Percentiles rank a stretch among this genome's conserved stretches.
phyloP scores from a whole-genome alignment of 2,329 filamentous ascomycete species.

The Teratosphaeria epicoccoides region DNA sequence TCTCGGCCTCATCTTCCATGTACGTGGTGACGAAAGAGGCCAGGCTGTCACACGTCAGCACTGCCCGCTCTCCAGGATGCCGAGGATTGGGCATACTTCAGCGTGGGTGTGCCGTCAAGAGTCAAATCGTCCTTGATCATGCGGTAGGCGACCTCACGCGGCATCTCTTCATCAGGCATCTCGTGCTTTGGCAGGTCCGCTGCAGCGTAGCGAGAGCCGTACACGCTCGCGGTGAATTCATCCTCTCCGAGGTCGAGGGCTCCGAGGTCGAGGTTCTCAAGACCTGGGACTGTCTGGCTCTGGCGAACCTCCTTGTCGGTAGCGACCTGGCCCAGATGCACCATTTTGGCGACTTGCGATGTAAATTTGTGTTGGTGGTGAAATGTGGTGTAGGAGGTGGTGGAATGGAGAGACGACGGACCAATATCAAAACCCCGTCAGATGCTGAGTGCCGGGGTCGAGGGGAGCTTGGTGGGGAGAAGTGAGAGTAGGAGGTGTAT shows the following conservation, averaged over 20 bases:
- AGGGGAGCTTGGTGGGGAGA: background rate
- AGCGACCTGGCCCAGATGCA: slow-evolving; percentile 24
- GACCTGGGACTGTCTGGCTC: slow-evolving; percentile 32
- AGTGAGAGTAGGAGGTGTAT: background rate
- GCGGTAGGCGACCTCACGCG: slow-evolving; percentile 81
- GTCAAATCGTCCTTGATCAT: slow-evolving; percentile 94
- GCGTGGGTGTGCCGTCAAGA: slow-evolving; percentile 80
- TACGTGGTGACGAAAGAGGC: slow-evolving; percentile 93
- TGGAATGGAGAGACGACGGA: background rate
- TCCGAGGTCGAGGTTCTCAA: slow-evolving; percentile 39
- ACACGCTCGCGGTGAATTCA: slow-evolving; percentile 67
- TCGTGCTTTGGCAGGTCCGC: slow-evolving; percentile 70
- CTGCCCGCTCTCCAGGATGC: background rate
- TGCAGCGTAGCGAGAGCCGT: slow-evolving; percentile 74
- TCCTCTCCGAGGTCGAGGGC: slow-evolving; percentile 31
- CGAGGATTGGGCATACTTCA: slow-evolving; percentile 50
- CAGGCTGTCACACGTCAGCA: slow-evolving; percentile 44
- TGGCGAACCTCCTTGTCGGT: slow-evolving; percentile 24
- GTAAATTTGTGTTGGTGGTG: background rate
- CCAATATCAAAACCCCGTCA: background rate
- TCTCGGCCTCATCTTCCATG: slow-evolving; percentile 95
- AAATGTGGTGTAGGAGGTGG: background rate
- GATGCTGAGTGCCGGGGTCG: background rate
- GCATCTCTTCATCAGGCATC: slow-evolving; percentile 89
- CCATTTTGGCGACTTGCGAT: slow-evolving; percentile 22